Conservation (phyloP, 2,329 filamentous ascomycete species). For the Diaporthe longicolla region DNA sequence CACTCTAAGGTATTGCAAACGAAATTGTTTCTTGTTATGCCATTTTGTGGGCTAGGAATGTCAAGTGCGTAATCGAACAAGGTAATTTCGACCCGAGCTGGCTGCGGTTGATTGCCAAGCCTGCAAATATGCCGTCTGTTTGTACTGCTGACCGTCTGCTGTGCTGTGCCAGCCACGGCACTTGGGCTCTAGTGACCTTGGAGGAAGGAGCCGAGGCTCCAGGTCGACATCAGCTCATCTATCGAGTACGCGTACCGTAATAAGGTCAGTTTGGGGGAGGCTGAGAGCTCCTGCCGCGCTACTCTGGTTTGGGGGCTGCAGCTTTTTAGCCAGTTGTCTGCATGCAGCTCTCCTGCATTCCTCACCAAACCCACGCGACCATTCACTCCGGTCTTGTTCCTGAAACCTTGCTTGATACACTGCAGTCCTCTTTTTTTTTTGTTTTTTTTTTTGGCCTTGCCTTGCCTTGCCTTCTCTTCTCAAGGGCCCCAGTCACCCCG, state of each 20-base stretch:
- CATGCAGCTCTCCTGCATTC: constrained; percentile 7
- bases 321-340: constrained; percentile 14
- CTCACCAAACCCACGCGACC: neutral
- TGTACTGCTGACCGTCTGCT: neutral
- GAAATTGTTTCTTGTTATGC: constrained; percentile 21
- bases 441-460: too few species aligned
- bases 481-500: constrained; percentile 15
- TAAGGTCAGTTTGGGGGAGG: neutral
- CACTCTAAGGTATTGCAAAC: neutral
- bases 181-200: neutral
- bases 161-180: neutral
- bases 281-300: constrained; percentile 18
- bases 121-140: constrained; percentile 11
- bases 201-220: constrained; percentile 12
- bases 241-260: neutral
- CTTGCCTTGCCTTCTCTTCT: neutral
- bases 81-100: constrained; percentile 20
- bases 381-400: neutral
- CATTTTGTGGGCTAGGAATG: constrained; percentile 14
- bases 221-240: constrained; percentile 31
- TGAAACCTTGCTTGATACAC: constrained; percentile 25
- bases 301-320: neutral
- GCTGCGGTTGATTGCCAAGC: constrained; percentile 34
- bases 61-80: neutral
- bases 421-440: neutral